Conservation (phyloP, 2,329 filamentous ascomycete species). For the Stachybotrys echinatus region DNA sequence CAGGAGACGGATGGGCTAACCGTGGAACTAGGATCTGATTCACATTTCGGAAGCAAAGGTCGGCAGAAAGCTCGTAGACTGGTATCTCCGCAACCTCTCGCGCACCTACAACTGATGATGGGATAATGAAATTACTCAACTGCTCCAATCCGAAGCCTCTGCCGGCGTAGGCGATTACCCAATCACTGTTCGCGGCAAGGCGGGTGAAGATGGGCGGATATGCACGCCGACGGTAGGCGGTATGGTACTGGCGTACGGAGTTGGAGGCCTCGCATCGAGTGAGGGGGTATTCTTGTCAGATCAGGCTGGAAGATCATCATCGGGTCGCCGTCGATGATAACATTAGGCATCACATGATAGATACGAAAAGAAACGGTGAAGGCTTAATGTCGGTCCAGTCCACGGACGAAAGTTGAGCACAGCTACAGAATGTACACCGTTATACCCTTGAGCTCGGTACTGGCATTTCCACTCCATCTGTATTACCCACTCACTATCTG, state of each 20-base stretch:
- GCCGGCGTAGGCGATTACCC: neutral
- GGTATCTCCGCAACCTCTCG: slow-evolving; percentile 96
- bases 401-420: neutral
- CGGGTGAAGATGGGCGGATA: slow-evolving; percentile 15
- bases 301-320: slow-evolving; percentile 21
- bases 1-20: neutral
- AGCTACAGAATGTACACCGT: too few species aligned
- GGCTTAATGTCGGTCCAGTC: neutral
- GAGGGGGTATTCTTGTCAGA: slow-evolving; percentile 18
- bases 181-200: neutral
- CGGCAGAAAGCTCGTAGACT: slow-evolving; percentile 93
- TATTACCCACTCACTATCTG: neutral
- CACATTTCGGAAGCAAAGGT: slow-evolving; percentile 99
- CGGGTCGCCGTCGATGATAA: slow-evolving; percentile 8
- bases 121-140: neutral
- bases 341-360: neutral
- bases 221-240: slow-evolving; percentile 26
- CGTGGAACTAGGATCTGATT: slow-evolving; percentile 69
- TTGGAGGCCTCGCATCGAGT: slow-evolving; percentile 20
- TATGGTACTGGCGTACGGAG: slow-evolving; percentile 37
- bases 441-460: too few species aligned
- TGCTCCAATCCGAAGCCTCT: neutral
- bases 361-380: neutral
- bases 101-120: slow-evolving; percentile 77
- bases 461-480: neutral